Evolutionary conservation across 2,329 filamentous ascomycete genomes (phyloP), one percentile per base, ranked within the genome.

Genomic region (Blastomyces gilchristii): DNA sequence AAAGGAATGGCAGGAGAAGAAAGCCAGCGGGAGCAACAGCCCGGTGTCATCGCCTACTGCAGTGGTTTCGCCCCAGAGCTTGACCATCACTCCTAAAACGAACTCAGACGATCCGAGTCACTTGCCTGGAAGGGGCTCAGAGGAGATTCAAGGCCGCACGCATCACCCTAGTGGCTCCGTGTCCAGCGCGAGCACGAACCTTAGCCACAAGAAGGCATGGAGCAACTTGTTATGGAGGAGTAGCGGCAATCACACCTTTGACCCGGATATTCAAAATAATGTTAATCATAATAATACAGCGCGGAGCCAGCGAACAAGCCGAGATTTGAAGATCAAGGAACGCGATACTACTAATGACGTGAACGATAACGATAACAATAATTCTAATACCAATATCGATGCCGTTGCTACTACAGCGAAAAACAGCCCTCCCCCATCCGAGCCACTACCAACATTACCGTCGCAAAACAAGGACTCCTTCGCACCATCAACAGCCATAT

Each of bases 1-100:
- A 39, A 78, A 74, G 65, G 78, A 76, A 65, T 81, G 77, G 78
- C 75, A 77, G 65, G 74, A 77, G 31, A 75, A 74, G 63, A 75
- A 73, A 54, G 60, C 62, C 12, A 59, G 67, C 58, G 52, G 62
- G 7, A 53, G 58, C 22, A 62, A 61, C 41, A 63, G 62, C 57
- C 37, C 61, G 1, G 39, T 58, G 4, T n/a, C 60, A 31, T 63
- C 64, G 2, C 58, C 64, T 1, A 49, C 63, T 18, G 14, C 43
- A n/a, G 25, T 52, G 22, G 22, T 25, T 52, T 37, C 28, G 6
- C 11, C 28, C 12, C 43, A 50, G 45, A 60, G 28, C 7, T 39
- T 52, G 5, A 12, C 58, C n/a, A n/a, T 41, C 16, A 34, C 14
- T 25, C n/a, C 58, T 22, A 49, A 9, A 18, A 31, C 25, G 39